These are phyloP conservation scores for Jatropha curcas DNA, from an alignment of 345 rosid genomes.

Conservation along the genomic window DNA sequence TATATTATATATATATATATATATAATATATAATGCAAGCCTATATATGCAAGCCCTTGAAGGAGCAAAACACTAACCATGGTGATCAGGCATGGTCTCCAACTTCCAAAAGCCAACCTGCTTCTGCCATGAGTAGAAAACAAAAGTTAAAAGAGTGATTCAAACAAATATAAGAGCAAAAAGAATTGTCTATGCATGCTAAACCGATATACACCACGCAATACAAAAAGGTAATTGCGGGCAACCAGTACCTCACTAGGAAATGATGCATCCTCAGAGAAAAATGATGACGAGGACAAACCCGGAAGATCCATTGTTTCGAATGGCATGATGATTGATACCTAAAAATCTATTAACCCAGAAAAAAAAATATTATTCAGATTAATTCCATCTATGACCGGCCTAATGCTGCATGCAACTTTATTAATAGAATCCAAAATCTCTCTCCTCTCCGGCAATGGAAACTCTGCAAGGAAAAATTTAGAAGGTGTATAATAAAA, in stretches of 20 bases:
- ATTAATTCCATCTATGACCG: not conserved
- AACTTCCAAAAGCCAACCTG: slow-evolving; percentile 52
- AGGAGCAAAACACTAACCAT: slow-evolving; percentile 36
- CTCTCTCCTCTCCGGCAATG: not conserved
- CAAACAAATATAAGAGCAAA: not conserved
- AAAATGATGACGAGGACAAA: slow-evolving; percentile 35
- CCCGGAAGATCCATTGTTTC: slow-evolving; percentile 38
- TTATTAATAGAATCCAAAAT: not conserved
- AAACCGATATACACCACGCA: not conserved
- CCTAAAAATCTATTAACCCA: slow-evolving; percentile 1
- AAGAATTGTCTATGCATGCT: not conserved
- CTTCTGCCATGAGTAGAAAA: slow-evolving; percentile 35
- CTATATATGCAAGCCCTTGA: slow-evolving; percentile 3
- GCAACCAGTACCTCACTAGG: slow-evolving; percentile 39
- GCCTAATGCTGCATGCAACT: slow-evolving; percentile 8
- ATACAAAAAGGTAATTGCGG: not conserved
- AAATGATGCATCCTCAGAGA: slow-evolving; percentile 31
- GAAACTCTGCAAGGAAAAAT: slow-evolving; percentile 5
- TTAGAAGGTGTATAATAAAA: not conserved
- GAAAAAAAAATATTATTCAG: not conserved
- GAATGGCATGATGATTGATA: slow-evolving; percentile 35
- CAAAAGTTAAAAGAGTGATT: slow-evolving; percentile 9
- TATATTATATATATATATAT: too few relatives aligned
- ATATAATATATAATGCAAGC: too few relatives aligned
- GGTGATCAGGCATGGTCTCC: slow-evolving; percentile 33